Conservation (phyloP, 257 asterid genomes). For the Mentha longifolia region DNA sequence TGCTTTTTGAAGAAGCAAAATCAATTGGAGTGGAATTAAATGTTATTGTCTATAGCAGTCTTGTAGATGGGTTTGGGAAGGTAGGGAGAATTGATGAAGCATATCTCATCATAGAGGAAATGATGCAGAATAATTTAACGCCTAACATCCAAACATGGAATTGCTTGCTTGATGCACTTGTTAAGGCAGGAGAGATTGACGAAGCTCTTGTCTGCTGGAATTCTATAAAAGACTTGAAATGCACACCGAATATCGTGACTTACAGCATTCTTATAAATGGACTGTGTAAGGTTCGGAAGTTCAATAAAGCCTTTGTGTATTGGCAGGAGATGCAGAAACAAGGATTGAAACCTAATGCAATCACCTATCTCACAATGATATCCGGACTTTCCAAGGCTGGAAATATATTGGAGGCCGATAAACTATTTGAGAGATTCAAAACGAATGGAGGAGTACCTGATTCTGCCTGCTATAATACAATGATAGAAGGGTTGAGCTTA, state of each 20-base stretch:
- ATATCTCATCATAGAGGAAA: conserved; percentile 86
- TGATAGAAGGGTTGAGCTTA: conserved; percentile 86
- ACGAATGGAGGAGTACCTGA: conserved; percentile 86
- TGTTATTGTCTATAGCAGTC: conserved; percentile 81
- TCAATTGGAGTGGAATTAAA: conserved; percentile 68
- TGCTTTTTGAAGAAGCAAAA: conserved; percentile 99
- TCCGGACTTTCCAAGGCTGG: conserved; percentile 99
- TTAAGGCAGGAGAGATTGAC: conserved; percentile 87
- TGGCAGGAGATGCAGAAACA: conserved; percentile 98
- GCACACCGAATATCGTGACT: conserved; percentile 62
- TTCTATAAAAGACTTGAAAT: conserved; percentile 82
- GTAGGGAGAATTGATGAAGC: conserved; percentile 98
- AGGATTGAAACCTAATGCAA: conserved; percentile 76
- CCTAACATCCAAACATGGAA: conserved; percentile 94
- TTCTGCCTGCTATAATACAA: conserved; percentile 87
- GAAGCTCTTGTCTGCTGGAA: conserved; percentile 98
- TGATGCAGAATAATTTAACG: conserved; percentile 76
- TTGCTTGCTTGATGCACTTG: conserved; percentile 93
- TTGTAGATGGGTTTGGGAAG: conserved; percentile 91
- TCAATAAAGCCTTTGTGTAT: conserved; percentile 96
- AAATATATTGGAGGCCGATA: conserved; percentile 75
- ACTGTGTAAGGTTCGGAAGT: conserved; percentile 77
- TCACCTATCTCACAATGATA: conserved; percentile 84
- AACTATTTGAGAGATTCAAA: conserved; percentile 68
- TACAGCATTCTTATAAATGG: conserved; percentile 87